Percentiles rank a stretch among this genome's conserved stretches.
phyloP scores from a whole-genome alignment of 202 grass and related monocot genomes.

The Brachypodium distachyon region DNA sequence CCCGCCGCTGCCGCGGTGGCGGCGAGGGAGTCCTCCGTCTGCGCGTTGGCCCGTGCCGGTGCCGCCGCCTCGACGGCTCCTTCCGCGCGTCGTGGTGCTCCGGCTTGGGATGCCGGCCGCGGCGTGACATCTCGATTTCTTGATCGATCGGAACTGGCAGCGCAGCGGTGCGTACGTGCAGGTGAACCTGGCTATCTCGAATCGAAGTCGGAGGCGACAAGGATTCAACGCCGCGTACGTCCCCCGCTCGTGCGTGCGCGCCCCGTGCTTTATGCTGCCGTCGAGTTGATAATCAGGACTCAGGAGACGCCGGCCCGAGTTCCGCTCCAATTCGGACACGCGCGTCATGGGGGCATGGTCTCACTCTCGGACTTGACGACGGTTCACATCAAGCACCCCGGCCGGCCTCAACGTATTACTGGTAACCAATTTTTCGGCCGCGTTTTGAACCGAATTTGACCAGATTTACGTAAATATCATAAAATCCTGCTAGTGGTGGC shows the following conservation, averaged over 20 bases:
- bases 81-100: neutral
- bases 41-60: neutral
- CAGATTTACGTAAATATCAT: too few species aligned
- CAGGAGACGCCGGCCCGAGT: neutral
- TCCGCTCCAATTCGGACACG: neutral
- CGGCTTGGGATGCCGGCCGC: neutral
- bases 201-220: neutral
- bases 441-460: too few species aligned
- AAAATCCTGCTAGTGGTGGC: too few species aligned
- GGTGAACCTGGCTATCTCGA: neutral
- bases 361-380: too few species aligned
- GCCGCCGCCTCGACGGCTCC: neutral
- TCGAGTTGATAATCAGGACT: too few species aligned
- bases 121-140: neutral
- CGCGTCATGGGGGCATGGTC: too few species aligned
- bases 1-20: neutral
- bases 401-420: too few species aligned
- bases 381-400: too few species aligned
- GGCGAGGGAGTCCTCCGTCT: neutral
- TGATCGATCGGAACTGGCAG: neutral
- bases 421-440: too few species aligned
- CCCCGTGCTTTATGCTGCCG: neutral
- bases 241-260: too few species aligned
- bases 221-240: neutral
- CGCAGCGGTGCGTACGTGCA: neutral